Evolutionary conservation across 1,139 yeast species (phyloP), one percentile per base, ranked within the genome.

Genomic region (Meyerozyma carpophila): DNA sequence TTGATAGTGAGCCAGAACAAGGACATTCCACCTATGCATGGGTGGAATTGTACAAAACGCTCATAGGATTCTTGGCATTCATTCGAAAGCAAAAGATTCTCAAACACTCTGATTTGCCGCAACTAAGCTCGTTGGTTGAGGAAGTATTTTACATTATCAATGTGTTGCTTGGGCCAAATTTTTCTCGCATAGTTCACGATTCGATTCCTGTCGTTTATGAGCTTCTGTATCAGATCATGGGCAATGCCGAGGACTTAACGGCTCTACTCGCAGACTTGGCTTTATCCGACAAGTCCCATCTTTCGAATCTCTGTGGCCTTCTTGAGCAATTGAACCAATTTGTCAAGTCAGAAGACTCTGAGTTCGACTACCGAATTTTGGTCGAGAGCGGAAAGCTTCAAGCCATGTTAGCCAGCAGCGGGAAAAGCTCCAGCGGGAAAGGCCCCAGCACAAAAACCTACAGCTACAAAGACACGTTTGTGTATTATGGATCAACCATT

Each of bases 1-100:
- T 52, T 16, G 43, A 42, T 5, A 37, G 27, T 7, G 44, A 41
- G 26, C 41, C 40, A 8, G 39, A 43, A 2, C 32, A 34, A 20
- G 14, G 16, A 10, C 26, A 5, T 3, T 20, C 24, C 10, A 37
- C 11, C n/a, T 37, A 37, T 13, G 11, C 32, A 21, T 37, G 40
- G 40, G 27, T 37, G 13, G 40, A 37, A 14, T 18, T 37, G 21
- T 37, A 27, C 32, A 26, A 26, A n/a, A 37, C 40, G 5, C 32
- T 37, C 9, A 11, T 27, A 4, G 29, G 21, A 7, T 25, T 37
- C 6, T n/a, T 37, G 13, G 11, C 16, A 5, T 37, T 37, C 11
- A 26, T 27, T 9, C 13, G 25, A n/a, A 37, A 28, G 11, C 40
- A 37, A 34, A 34, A 34, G 16, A 8, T 34, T 5, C 26, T 34